phyloP scores from a whole-genome alignment of 2,329 filamentous ascomycete genomes.

The Fusarium zealandicum region DNA sequence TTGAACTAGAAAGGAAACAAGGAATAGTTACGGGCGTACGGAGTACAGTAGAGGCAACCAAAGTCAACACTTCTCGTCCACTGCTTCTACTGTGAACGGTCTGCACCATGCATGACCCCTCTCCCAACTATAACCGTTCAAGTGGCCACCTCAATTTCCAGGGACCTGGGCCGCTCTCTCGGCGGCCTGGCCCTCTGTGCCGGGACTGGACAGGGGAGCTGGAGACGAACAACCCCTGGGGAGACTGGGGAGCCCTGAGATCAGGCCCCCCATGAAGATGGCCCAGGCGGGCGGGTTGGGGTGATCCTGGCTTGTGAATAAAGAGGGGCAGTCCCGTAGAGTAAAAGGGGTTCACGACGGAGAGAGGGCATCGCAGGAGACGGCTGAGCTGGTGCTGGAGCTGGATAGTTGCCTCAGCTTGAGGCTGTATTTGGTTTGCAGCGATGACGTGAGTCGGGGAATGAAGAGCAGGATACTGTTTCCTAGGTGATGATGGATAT shows the following conservation, averaged over 20 bases:
- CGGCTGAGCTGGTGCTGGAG: neutral
- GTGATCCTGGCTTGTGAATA: conserved; percentile 32
- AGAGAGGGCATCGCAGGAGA: conserved; percentile 1
- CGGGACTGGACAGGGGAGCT: conserved; percentile 22
- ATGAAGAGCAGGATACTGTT: conserved; percentile 11
- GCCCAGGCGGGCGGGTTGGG: conserved; percentile 37
- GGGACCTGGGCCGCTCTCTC: conserved; percentile 18
- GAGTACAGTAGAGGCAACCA: neutral
- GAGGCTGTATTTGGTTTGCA: conserved; percentile 1
- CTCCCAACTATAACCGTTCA: neutral
- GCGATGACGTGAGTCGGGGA: conserved; percentile 20
- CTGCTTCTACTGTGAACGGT: neutral
- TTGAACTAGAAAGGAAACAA: neutral
- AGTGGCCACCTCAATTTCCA: conserved; percentile 22
- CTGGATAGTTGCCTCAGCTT: too few species aligned
- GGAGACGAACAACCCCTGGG: conserved; percentile 28
- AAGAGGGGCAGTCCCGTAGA: conserved; percentile 32
- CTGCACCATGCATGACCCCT: conserved; percentile 4
- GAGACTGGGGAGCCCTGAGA: conserved; percentile 34
- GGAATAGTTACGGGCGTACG: neutral
- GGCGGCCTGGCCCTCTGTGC: conserved; percentile 13
- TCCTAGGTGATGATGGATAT: conserved; percentile 28
- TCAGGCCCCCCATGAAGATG: conserved; percentile 26
- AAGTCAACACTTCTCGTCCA: neutral
- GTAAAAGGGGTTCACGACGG: conserved; percentile 32